These are phyloP conservation scores for Drechslerella coelobrocha DNA, from an alignment of 2,329 filamentous ascomycete genomes.

Conservation along the genomic window DNA sequence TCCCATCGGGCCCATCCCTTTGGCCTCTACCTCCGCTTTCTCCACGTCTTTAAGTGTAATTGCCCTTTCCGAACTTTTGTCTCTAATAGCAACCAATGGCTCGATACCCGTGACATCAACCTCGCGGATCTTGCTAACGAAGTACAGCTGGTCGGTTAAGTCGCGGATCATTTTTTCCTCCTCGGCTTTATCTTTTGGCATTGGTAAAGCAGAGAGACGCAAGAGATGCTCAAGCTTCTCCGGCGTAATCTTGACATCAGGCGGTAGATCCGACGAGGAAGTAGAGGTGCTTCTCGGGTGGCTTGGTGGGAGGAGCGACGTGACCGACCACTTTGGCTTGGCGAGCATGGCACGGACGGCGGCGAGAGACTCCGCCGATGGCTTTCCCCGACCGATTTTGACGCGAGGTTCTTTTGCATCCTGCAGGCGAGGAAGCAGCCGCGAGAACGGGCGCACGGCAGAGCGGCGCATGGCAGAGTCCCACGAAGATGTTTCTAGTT, in stretches of 20 bases:
- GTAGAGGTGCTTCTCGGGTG: conserved; percentile 52
- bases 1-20: conserved; percentile 58
- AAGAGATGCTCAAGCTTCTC: conserved; percentile 81
- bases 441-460: conserved; percentile 27
- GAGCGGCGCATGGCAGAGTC: conserved; percentile 28
- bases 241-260: conserved; percentile 65
- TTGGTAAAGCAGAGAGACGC: conserved; percentile 84
- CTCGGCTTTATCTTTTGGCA: conserved; percentile 68
- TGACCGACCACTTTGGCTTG: conserved; percentile 78
- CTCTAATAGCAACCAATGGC: conserved; percentile 79
- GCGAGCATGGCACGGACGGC: conserved; percentile 63
- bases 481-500: not conserved
- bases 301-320: conserved; percentile 50
- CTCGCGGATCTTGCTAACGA: conserved; percentile 83
- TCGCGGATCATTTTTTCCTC: conserved; percentile 75
- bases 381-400: conserved; percentile 5
- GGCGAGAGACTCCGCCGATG: conserved; percentile 36
- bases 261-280: conserved; percentile 55
- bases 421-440: conserved; percentile 13
- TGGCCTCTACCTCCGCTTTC: conserved; percentile 65
- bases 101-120: conserved; percentile 76
- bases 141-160: conserved; percentile 81
- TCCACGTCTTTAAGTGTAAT: conserved; percentile 66
- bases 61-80: conserved; percentile 75
- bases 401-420: conserved; percentile 4